Conservation (phyloP, 2,329 filamentous ascomycete species). For the Diatrype stigma region DNA sequence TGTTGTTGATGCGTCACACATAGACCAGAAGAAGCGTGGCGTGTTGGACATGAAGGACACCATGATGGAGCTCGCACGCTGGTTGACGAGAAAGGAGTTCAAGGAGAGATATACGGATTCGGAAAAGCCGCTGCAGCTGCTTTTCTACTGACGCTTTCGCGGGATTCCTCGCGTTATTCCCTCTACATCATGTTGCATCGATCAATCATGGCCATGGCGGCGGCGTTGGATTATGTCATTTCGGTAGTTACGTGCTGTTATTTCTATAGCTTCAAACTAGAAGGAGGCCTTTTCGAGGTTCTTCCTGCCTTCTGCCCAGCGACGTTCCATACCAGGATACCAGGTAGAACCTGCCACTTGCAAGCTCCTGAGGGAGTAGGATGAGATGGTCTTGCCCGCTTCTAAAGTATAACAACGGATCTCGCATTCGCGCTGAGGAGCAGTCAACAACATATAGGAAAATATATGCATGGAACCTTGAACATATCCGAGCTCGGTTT, state of each 20-base stretch:
- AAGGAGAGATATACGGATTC: constrained; percentile 63
- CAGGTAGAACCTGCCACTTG: too few relatives aligned
- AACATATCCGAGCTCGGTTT: constrained; percentile 6
- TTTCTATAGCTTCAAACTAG: not conserved
- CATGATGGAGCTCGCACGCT: constrained; percentile 71
- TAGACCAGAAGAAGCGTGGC: constrained; percentile 91
- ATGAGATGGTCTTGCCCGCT: too few relatives aligned
- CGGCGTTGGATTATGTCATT: not conserved
- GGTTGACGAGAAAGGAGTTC: constrained; percentile 68
- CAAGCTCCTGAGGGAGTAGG: too few relatives aligned
- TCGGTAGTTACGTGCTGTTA: not conserved
- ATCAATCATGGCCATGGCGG: too few relatives aligned
- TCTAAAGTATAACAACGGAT: too few relatives aligned
- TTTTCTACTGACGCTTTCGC: constrained; percentile 56
- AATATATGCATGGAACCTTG: too few relatives aligned
- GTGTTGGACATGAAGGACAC: constrained; percentile 95
- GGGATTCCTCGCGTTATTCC: not conserved
- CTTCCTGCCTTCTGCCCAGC: not conserved
- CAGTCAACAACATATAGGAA: too few relatives aligned
- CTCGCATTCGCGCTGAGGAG: too few relatives aligned
- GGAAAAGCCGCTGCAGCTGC: constrained; percentile 53
- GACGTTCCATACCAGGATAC: too few relatives aligned
- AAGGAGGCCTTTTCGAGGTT: not conserved
- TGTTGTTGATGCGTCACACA: constrained; percentile 85
- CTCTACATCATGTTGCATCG: not conserved